These are phyloP conservation scores for Ganoderma lucidum DNA, from an alignment of 1,284 basidiomycete species.

Conservation along the genomic window DNA sequence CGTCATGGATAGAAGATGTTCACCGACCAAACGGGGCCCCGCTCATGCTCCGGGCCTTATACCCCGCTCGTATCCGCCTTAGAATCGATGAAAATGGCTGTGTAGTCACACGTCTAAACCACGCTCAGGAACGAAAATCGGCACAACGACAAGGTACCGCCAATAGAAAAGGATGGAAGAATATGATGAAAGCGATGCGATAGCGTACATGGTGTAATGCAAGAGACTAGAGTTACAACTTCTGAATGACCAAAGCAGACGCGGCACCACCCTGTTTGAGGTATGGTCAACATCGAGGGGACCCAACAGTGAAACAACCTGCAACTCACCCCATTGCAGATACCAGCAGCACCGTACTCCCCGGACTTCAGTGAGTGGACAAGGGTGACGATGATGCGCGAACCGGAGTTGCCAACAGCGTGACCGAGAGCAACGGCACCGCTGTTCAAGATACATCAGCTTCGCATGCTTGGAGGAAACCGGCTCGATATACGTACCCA, in stretches of 20 bases:
- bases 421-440: constrained; percentile 95
- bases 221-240: constrained; percentile 58
- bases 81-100: background rate
- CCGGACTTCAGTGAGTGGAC: constrained; percentile 94
- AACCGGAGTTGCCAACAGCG: constrained; percentile 95
- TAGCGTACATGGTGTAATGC: constrained; percentile 32
- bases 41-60: background rate
- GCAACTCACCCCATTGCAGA: constrained; percentile 93
- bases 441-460: constrained; percentile 48
- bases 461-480: background rate
- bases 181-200: constrained; percentile 34
- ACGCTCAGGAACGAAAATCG: constrained; percentile 9
- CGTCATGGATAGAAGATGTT: constrained; percentile 23
- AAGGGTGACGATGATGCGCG: constrained; percentile 95
- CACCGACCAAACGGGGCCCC: constrained; percentile 3
- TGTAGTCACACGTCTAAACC: constrained; percentile 15
- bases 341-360: constrained; percentile 95
- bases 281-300: constrained; percentile 27
- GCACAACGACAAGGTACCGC: background rate
- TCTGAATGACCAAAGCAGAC: constrained; percentile 90
- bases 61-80: background rate
- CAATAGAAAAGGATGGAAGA: background rate
- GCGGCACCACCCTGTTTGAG: constrained; percentile 84
- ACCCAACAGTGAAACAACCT: constrained; percentile 2
- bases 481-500: constrained; percentile 61